Percentiles rank a stretch among this genome's conserved stretches.
Evolutionary conservation across 495 filamentous ascomycete species (phyloP).

Genomic region (Thermochaetoides thermophila): DNA sequence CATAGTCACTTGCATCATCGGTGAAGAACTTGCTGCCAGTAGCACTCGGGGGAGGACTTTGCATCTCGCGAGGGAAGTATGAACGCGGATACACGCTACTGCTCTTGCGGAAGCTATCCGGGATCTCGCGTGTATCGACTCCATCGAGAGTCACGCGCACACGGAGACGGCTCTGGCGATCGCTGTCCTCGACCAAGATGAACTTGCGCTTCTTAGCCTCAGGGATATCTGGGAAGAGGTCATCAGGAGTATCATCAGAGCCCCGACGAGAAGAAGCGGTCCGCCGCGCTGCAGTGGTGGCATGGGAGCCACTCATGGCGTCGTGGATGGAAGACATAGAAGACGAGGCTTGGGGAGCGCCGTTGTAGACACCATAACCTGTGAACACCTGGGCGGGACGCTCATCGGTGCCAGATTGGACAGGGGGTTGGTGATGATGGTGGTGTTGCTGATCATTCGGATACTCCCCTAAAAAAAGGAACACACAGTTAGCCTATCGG

Average conservation of each 20-base stretch:
- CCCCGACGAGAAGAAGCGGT: constrained; percentile 7
- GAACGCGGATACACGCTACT: constrained; percentile 83
- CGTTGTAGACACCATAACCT: constrained; percentile 43
- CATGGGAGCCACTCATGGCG: constrained; percentile 34
- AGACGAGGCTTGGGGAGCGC: constrained; percentile 42
- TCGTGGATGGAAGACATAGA: constrained; percentile 61
- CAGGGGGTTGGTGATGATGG: constrained; percentile 34
- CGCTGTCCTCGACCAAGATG: constrained; percentile 81
- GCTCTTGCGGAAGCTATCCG: constrained; percentile 76
- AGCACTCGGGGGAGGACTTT: constrained; percentile 52
- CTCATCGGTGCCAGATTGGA: constrained; percentile 39
- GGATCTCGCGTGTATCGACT: constrained; percentile 84
- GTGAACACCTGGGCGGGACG: constrained; percentile 69
- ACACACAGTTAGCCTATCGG: constrained; percentile 13
- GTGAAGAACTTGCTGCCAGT: constrained; percentile 52
- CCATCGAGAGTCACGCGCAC: constrained; percentile 78
- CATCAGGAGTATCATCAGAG: constrained; percentile 36
- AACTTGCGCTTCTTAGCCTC: constrained; percentile 87
- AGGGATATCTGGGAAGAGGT: constrained; percentile 73
- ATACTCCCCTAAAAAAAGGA: constrained; percentile 35
- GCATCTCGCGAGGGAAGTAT: constrained; percentile 81
- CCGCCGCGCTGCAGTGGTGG: constrained; percentile 14
- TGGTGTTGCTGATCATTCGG: constrained; percentile 46
- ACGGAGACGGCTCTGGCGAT: constrained; percentile 60
- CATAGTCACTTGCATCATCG: constrained; percentile 35